Evolutionary conservation across 805 yeast genomes (phyloP).

Genomic region (Candida montana): DNA sequence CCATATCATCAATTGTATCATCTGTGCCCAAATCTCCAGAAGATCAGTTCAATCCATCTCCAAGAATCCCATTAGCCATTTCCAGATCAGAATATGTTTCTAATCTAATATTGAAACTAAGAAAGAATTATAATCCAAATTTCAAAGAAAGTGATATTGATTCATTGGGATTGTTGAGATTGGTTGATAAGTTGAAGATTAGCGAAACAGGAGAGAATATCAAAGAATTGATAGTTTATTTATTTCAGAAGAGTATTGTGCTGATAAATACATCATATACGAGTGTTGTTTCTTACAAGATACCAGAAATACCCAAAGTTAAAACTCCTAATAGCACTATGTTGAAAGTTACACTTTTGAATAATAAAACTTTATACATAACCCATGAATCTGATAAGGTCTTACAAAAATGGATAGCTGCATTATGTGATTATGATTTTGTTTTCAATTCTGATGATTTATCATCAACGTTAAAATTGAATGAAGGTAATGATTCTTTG

Average conservation of each 20-base stretch:
- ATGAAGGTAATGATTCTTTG: too few relatives aligned
- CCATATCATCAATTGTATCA: slow-evolving; percentile 24
- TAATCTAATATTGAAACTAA: slow-evolving; percentile 7
- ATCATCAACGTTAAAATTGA: slow-evolving; percentile 27
- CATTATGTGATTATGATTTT: slow-evolving; percentile 29
- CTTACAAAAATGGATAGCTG: slow-evolving; percentile 38
- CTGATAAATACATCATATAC: slow-evolving; percentile 12
- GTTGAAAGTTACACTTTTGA: slow-evolving; percentile 16
- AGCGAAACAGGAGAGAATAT: slow-evolving; percentile 26
- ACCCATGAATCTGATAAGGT: slow-evolving; percentile 26
- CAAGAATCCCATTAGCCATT: slow-evolving; percentile 14
- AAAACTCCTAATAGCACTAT: slow-evolving; percentile 20
- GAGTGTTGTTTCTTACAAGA: slow-evolving; percentile 4
- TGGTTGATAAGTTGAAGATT: slow-evolving; percentile 30
- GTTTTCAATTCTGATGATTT: slow-evolving; percentile 25
- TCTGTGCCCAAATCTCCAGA: slow-evolving; percentile 23
- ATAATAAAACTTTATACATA: slow-evolving; percentile 17
- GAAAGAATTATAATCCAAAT: slow-evolving; percentile 13
- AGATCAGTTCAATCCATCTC: slow-evolving; percentile 3
- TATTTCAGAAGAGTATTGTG: slow-evolving; percentile 26
- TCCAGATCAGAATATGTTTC: slow-evolving; percentile 17
- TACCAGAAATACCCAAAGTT: slow-evolving; percentile 9
- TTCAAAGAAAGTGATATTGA: slow-evolving; percentile 26
- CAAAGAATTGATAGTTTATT: slow-evolving; percentile 26
- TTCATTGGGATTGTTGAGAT: slow-evolving; percentile 30